Evolutionary conservation across 139 green algal genomes (phyloP).

Genomic region (Chlorella sp.): DNA sequence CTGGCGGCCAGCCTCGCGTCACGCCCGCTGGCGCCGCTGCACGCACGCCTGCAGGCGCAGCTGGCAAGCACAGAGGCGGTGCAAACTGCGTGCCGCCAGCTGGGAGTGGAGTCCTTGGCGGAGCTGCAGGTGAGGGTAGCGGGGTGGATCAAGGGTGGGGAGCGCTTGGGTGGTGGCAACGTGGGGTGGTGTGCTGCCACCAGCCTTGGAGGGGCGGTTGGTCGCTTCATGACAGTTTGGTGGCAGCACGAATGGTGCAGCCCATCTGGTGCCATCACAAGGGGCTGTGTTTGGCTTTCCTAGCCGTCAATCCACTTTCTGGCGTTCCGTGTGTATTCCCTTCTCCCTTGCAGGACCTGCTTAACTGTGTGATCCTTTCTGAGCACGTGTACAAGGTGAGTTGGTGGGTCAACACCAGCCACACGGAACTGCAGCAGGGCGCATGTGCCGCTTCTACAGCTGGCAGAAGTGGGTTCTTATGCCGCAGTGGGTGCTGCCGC

Average conservation of each 20-base stretch:
- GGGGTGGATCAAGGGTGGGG: neutral
- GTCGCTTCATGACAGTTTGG: no score
- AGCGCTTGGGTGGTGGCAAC: neutral
- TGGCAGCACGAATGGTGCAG: no score
- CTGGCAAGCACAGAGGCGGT: slow-evolving; percentile 16
- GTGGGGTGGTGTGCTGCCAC: neutral
- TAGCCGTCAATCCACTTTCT: no score
- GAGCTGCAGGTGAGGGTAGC: slow-evolving; percentile 15
- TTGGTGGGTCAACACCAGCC: no score
- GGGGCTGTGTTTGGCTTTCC: no score
- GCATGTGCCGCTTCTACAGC: no score
- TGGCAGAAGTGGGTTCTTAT: no score
- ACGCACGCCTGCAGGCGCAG: slow-evolving; percentile 24
- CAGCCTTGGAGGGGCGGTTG: no score
- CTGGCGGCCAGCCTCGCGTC: slow-evolving; percentile 1
- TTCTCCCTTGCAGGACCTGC: neutral
- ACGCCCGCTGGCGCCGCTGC: slow-evolving; percentile 5
- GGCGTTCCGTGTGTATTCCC: no score
- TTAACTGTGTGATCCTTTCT: slow-evolving; percentile 16
- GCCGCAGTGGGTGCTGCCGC: neutral
- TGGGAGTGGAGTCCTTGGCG: neutral
- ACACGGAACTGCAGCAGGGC: no score
- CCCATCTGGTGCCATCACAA: no score
- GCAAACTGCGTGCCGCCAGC: slow-evolving; percentile 16
- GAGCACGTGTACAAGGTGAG: slow-evolving; percentile 40